Base-by-base conservation (phyloP, 2,329 filamentous ascomycete species). In the Didymella glomerata region DNA sequence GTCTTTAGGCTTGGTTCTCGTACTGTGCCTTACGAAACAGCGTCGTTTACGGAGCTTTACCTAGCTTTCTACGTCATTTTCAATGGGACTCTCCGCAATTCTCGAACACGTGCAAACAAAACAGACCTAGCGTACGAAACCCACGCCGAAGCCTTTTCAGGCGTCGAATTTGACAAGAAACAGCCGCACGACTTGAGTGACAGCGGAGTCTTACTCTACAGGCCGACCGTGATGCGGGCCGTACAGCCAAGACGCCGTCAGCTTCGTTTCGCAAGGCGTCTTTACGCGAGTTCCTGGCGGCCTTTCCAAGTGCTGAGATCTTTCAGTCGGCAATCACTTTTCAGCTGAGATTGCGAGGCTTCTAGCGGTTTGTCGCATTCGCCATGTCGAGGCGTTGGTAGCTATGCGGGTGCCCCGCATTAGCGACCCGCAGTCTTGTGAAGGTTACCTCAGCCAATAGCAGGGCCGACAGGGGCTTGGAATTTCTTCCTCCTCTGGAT, bases 21-120 rank as follows among this genome's bases (percentile, higher is more conserved):
- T 20, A 48, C n/a, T 16, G 24, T 11, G 36, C 14, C 34, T 28
- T 13, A 25, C 18, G 20, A n/a, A 41, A 40, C 3, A 13, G 24
- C 24, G 16, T 22, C 30, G 32, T 38, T 22, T 11, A n/a, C n/a
- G 32, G 11, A 49, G 48, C 48, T 25, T n/a, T 44, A 6, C 20
- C 13, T 41, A 45, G 38, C 38, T 44, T 34, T 18, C 25, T 14
- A 44, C 38, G 18, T 42, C 18, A 51, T 41, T 32, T 16, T 7
- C n/a, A 22, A 22, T 41, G 27, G 48, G 27, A 20, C 16, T 40
- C 48, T 34, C 38, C 38, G 38, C 18, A 51, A 32, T 34, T 51
- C 13, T 32, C 13, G 6, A 42, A 41, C 38, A 34, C 18, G 25
- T 18, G 27, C 38, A 24, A 22, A n/a, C 10, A 11, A 36, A 16